These are phyloP conservation scores for Mycena alexandri DNA, from an alignment of 768 basidiomycete species.

Conservation along the genomic window DNA sequence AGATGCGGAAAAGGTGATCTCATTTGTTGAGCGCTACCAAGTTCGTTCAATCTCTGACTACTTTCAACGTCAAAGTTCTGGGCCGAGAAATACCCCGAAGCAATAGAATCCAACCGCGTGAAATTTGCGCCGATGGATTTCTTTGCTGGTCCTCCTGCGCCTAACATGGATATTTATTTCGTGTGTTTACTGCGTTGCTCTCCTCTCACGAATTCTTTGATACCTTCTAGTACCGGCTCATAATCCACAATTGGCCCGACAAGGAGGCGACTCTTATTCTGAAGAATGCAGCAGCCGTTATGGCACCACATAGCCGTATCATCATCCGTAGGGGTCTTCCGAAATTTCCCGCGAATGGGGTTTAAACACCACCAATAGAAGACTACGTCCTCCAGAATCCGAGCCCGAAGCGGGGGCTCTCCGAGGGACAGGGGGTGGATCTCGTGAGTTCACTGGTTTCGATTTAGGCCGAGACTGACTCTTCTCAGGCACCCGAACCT, in stretches of 20 bases:
- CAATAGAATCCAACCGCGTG: constrained; percentile 1
- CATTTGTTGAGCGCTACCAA: too few relatives aligned
- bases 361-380: background rate
- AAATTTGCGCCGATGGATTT: background rate
- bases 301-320: constrained; percentile 7
- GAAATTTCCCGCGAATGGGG: background rate
- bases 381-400: background rate
- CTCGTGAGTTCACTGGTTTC: too few relatives aligned
- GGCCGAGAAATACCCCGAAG: background rate
- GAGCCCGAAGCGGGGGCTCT: background rate
- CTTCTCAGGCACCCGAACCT: constrained; percentile 4
- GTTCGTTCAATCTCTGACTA: too few relatives aligned
- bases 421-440: too few relatives aligned
- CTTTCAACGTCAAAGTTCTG: background rate
- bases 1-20: too few relatives aligned
- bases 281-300: background rate
- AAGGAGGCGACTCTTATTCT: background rate
- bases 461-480: background rate
- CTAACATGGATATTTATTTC: constrained; percentile 2
- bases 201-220: too few relatives aligned
- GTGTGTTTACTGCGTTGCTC: background rate
- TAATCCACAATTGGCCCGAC: constrained; percentile 12
- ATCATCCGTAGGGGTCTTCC: background rate
- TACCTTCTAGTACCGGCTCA: background rate
- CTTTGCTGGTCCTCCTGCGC: background rate